Base-by-base conservation (phyloP, 352 stramenopile species). In the Phytophthora multivora region DNA sequence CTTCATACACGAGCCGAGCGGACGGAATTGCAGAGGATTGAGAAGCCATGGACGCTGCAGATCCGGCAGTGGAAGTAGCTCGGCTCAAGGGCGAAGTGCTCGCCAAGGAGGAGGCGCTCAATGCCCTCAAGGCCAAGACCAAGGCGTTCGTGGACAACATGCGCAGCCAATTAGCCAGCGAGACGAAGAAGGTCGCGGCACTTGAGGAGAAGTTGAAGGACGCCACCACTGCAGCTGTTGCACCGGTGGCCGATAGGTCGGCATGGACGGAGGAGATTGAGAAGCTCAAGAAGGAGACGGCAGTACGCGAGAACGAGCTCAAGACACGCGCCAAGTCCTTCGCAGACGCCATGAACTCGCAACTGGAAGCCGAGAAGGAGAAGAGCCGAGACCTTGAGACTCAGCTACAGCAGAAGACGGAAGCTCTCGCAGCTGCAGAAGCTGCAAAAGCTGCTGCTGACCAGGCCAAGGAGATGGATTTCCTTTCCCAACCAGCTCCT, bases 111-210 rank as follows among this genome's bases (percentile, higher is more conserved):
- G 84, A 91, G 59, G 87, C 81, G 30, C 77, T 93, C 8, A 90
- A 89, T 56, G 75, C 88, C 53, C 79, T 93, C 55, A 93, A 93
- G 69, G 64, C 85, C 55, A 91, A 93, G 76, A 89, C 84, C 52
- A 93, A 93, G 65, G 80, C 80, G 23, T 93, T 93, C 40, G 84
- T 90, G 9, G 84, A 93, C 58, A 90, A 87, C 36, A 84, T 93
- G 77, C 82, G 82, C 28, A 56, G 58, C 25, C 79, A 93, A 40
- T 63, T 93, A 6, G 71, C 72, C 7, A 61, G 43, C 3, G 77
- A 90, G 59, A 89, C 89, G 62, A 85, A 89, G 62, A 89, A 88
- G 64, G 73, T 90, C 12, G 65, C 56, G 4, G 66, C 83, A 1
- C 57, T 91, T 1, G 79, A 86, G 60, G 73, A 73, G 33, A 78